Base-by-base conservation (phyloP, 2,329 filamentous ascomycete species). In the Teratosphaeria viscida region DNA sequence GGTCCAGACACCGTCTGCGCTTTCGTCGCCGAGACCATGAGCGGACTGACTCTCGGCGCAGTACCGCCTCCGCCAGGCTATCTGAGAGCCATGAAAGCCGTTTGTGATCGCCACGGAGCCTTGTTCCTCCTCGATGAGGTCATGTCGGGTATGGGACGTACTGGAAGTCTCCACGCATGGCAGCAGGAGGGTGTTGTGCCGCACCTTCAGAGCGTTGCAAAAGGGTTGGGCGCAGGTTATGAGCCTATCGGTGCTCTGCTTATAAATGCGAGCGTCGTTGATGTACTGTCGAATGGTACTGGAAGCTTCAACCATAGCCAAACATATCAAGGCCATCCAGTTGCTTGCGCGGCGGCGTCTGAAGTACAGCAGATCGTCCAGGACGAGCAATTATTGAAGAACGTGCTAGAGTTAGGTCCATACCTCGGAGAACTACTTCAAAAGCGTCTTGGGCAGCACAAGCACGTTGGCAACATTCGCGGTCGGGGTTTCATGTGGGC, bases 181-280 rank as follows among this genome's bases (percentile, higher is more conserved):
- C 56, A 72, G 58, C 63, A 66, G 11, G 66, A 66, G 37, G 77
- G 71, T 0, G 74, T 81, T 11, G 76, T 78, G 0, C 85, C 85
- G 0, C 85, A 89, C 66, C 76, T 89, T 1, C 79, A 85, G 66
- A 82, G 83, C 0, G 72, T 87, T 2, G 86, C 82, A 0, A 88
- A 89, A 67, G 83, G 82, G 0, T 74, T 89, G 0, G 83, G 80
- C 0, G 85, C 79, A 12, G 86, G 86, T 0, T 87, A 83, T 61
- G 76, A 78, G 27, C 79, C 84, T 0, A 77, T 87, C 7, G 82
- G 84, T 0, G 85, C 76, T 0, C 72, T 87, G 10, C 71, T 87
- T 2, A 74, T 82, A 8, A 75, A 78, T 34, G 65, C 73, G 3
- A 73, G 72, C n/a, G 73, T 86, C 11, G 71, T 80, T 29, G 69